A percentile compares a stretch with the other conserved stretches of the same genome.
Conservation (phyloP, 192 early-diverging fungal genomes). For the Jimgerdemannia lactiflua region DNA sequence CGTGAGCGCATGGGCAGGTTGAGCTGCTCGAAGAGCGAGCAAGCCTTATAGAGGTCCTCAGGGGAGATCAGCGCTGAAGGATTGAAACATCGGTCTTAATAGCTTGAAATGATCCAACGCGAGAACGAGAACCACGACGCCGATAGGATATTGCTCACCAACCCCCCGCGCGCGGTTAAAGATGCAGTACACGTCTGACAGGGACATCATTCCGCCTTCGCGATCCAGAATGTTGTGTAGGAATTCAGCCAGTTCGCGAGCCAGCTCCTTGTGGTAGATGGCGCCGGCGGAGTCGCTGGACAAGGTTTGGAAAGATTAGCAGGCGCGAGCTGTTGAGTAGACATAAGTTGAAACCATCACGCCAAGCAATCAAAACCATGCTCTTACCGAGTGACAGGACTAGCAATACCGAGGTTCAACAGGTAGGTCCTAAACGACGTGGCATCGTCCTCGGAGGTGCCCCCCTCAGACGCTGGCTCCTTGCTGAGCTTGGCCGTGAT, state of each 20-base stretch:
- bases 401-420: conserved; percentile 86
- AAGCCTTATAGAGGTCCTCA: conserved; percentile 84
- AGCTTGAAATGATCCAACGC: neutral
- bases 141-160: conserved; percentile 37
- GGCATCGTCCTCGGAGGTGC: conserved; percentile 33
- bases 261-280: conserved; percentile 83
- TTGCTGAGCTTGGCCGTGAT: conserved; percentile 56
- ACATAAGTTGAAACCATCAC: no score
- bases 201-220: conserved; percentile 70
- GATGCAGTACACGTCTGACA: conserved; percentile 91
- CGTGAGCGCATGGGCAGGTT: conserved; percentile 72
- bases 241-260: conserved; percentile 84
- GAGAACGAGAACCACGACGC: neutral
- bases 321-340: neutral
- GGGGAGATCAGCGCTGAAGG: conserved; percentile 84
- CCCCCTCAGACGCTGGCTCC: conserved; percentile 12
- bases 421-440: conserved; percentile 65
- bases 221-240: conserved; percentile 63
- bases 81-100: no score
- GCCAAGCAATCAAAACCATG: neutral
- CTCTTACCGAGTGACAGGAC: conserved; percentile 82
- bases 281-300: conserved; percentile 80
- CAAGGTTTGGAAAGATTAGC: conserved; percentile 1
- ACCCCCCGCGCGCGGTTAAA: conserved; percentile 94
- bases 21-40: conserved; percentile 62